phyloP scores from a whole-genome alignment of 2,329 filamentous ascomycete species.

The Colletotrichum sublineola region DNA sequence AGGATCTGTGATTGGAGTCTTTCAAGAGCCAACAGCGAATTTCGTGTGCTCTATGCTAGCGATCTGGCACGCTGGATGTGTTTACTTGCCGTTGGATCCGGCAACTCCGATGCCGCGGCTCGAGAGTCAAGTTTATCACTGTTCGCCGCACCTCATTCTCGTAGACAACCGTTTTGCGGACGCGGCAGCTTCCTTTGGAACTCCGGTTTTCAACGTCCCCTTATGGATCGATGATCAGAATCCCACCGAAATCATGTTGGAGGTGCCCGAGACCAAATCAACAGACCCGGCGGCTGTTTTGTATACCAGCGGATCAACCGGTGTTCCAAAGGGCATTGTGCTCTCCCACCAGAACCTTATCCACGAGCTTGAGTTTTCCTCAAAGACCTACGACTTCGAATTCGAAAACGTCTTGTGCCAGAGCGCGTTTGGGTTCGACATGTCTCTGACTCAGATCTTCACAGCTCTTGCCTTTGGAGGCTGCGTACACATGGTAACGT shows the following conservation, averaged over 20 bases:
- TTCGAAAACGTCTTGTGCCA: constrained; percentile 54
- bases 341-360: constrained; percentile 49
- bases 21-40: constrained; percentile 53
- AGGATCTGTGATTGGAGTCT: constrained; percentile 53
- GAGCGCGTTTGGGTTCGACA: constrained; percentile 56
- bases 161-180: background rate
- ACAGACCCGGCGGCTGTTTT: constrained; percentile 48
- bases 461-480: constrained; percentile 53
- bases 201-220: background rate
- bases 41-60: constrained; percentile 56
- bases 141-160: background rate
- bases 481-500: constrained; percentile 51
- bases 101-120: background rate
- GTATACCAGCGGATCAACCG: constrained; percentile 51
- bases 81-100: constrained; percentile 58
- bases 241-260: background rate
- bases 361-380: constrained; percentile 45
- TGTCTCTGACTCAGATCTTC: constrained; percentile 56
- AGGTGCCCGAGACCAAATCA: background rate
- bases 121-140: background rate
- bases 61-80: constrained; percentile 54
- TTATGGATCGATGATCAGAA: background rate
- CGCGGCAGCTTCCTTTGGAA: background rate
- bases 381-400: constrained; percentile 38
- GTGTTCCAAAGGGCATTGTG: constrained; percentile 57